Evolutionary conservation across 805 yeast species (phyloP).

Genomic region (Myxozyma geophila): DNA sequence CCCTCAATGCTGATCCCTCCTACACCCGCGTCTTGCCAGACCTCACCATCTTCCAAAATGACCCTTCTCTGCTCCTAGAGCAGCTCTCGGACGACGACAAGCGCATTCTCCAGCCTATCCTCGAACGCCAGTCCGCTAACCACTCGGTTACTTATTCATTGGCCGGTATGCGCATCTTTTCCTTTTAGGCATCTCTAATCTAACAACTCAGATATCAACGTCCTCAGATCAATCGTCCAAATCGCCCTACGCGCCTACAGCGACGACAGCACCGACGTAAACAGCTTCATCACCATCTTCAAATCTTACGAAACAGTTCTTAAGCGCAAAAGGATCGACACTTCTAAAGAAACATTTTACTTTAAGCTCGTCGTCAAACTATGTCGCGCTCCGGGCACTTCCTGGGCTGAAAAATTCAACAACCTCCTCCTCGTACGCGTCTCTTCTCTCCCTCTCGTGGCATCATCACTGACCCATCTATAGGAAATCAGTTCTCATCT

Average conservation of each 20-base stretch:
- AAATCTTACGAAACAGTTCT: conserved; percentile 30
- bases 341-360: conserved; percentile 28
- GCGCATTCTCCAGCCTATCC: conserved; percentile 18
- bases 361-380: conserved; percentile 31
- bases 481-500: conserved; percentile 23
- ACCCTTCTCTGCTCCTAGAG: conserved; percentile 19
- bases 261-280: conserved; percentile 9
- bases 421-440: conserved; percentile 17
- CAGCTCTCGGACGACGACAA: conserved; percentile 21
- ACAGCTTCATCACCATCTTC: conserved; percentile 29
- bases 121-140: conserved; percentile 12
- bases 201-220: conserved; percentile 23
- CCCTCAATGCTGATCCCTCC: conserved; percentile 24
- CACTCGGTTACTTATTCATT: conserved; percentile 15
- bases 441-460: background rate
- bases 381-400: conserved; percentile 23
- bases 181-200: background rate
- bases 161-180: conserved; percentile 8
- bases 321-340: conserved; percentile 23
- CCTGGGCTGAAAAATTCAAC: conserved; percentile 34
- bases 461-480: background rate
- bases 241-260: conserved; percentile 22
- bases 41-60: conserved; percentile 15
- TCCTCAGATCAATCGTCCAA: conserved; percentile 32
- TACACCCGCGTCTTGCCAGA: conserved; percentile 27